Base-by-base conservation (phyloP, 2,329 filamentous ascomycete species). In the Fusarium torulosum region DNA sequence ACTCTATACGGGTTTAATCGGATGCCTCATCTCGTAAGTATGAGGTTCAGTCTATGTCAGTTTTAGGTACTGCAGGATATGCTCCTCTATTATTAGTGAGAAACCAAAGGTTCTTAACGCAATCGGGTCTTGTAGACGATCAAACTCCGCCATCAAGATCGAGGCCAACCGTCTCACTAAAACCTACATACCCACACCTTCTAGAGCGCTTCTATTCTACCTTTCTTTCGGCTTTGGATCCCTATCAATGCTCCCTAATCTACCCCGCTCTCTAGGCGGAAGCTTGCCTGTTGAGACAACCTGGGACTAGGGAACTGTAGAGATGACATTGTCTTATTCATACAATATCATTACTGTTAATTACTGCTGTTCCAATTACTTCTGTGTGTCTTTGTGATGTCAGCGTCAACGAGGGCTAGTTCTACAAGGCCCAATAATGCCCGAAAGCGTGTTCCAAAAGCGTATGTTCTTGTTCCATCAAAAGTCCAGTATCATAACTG, bases 371-470 rank as follows among this genome's bases (percentile, higher is more conserved):
- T 1, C 8, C 19, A 14, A 20, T 38, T 42, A 14, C 21, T n/a
- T 17, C 9, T 45, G 6, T 17, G 17, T 2, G 4, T 7, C 9
- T 7, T 15, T 33, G 31, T 10, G 7, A 61, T 69, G 65, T 57
- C 65, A 38, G 50, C 47, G 31, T 65, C 51, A 44, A 61, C 19
- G 4, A 54, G 40, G n/a, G 23, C 59, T 20, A 46, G 35, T 37
- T 38, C 54, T 19, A 29, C 59, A 6, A 67, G 61, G 40, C 45
- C 56, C 4, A 62, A 56, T 8, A 63, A 50, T 43, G 46, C 56
- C 23, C 69, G 66, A 37, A 69, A 63, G 47, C 57, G 66, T 47
- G 29, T 47, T 25, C 61, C 66, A 3, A 69, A 69, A 55, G 66
- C 66, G 66, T 69, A 40, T 25, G 66, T 51, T 37, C 21, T 53